phyloP scores from a whole-genome alignment of 169 alveolate genomes.

The Cryptosporidium sp. region DNA sequence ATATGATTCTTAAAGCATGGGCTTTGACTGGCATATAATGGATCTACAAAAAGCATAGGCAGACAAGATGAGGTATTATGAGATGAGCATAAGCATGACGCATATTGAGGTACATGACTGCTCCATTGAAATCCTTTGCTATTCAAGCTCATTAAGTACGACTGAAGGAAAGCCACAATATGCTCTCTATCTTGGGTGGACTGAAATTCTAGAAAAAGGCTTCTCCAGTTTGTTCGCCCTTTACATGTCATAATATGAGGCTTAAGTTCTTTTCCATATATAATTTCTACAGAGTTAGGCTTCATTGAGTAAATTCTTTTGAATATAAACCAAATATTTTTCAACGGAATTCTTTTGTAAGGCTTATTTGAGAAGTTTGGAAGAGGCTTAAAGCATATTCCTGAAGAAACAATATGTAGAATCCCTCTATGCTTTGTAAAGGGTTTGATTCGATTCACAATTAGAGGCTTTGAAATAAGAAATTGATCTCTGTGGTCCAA shows the following conservation, averaged over 20 bases:
- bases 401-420: constrained; percentile 83
- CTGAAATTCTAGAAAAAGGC: constrained; percentile 85
- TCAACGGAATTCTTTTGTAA: constrained; percentile 82
- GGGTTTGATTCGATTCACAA: constrained; percentile 81
- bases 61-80: constrained; percentile 37
- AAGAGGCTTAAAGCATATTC: constrained; percentile 84
- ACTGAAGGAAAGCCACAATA: constrained; percentile 81
- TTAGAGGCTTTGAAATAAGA: constrained; percentile 45
- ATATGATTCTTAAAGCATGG: constrained; percentile 80
- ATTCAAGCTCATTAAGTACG: constrained; percentile 77
- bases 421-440: constrained; percentile 85
- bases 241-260: background rate
- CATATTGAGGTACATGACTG: constrained; percentile 9
- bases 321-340: constrained; percentile 82
- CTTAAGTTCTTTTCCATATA: constrained; percentile 81
- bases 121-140: constrained; percentile 11
- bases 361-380: constrained; percentile 87
- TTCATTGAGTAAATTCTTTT: constrained; percentile 84
- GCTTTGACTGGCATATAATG: constrained; percentile 70
- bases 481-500: constrained; percentile 59
- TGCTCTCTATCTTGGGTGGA: constrained; percentile 82
- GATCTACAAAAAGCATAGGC: constrained; percentile 65
- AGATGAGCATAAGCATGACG: constrained; percentile 42
- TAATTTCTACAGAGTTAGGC: constrained; percentile 86
- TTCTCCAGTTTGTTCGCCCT: constrained; percentile 79